Conservation (phyloP, 73 alveolate species). For the Paramecium sexaurelia region DNA sequence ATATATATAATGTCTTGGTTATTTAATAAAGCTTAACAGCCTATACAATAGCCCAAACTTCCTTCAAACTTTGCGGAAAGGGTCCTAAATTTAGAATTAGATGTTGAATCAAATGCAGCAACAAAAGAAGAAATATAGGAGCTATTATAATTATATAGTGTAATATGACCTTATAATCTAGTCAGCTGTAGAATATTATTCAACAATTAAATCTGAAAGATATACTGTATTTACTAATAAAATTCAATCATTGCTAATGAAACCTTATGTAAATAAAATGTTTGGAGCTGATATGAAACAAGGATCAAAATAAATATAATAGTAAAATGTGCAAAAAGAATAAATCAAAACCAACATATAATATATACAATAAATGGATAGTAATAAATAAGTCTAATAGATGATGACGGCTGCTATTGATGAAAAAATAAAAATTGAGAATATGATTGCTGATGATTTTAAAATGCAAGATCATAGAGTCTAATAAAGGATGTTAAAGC, state of each 20-base stretch:
- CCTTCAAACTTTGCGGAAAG: slow-evolving; percentile 1
- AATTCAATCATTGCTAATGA: neutral
- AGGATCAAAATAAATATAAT: neutral
- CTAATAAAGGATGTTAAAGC: neutral
- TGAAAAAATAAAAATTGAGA: slow-evolving; percentile 1
- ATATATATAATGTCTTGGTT: slow-evolving; percentile 32
- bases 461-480: slow-evolving; percentile 48
- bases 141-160: slow-evolving; percentile 40
- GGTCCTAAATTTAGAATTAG: neutral
- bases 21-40: slow-evolving; percentile 48
- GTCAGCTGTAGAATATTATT: slow-evolving; percentile 48
- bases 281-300: neutral
- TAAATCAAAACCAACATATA: neutral
- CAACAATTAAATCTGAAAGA: slow-evolving; percentile 23
- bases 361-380: slow-evolving; percentile 24
- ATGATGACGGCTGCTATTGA: slow-evolving; percentile 42
- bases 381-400: slow-evolving; percentile 22
- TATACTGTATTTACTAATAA: slow-evolving; percentile 23
- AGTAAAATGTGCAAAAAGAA: neutral
- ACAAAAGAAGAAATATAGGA: neutral
- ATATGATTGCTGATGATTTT: slow-evolving; percentile 52
- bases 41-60: neutral
- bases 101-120: slow-evolving; percentile 10
- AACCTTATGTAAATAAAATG: neutral
- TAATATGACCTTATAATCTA: neutral